A percentile compares a stretch with the other conserved stretches of the same genome.
These are phyloP conservation scores for Alternaria tenuissima DNA, from an alignment of 2,329 filamentous ascomycete genomes.

Conservation along the genomic window DNA sequence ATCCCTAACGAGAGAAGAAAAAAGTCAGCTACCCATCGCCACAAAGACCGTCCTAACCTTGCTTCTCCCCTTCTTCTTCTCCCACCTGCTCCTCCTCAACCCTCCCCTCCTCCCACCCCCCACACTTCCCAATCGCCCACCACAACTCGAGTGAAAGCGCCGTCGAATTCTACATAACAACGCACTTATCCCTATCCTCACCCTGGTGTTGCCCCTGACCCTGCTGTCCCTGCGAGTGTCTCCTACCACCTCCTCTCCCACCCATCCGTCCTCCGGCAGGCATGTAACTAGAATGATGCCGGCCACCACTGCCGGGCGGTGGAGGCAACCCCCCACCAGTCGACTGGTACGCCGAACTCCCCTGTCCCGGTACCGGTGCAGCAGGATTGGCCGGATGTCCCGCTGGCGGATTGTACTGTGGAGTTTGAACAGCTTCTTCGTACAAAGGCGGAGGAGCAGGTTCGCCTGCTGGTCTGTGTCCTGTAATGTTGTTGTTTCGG, in stretches of 20 bases:
- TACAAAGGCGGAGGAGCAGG: conserved; percentile 70
- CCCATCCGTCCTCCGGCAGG: conserved; percentile 28
- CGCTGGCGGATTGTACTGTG: conserved; percentile 63
- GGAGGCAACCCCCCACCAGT: conserved; percentile 10
- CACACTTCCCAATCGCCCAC: neutral
- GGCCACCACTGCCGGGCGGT: conserved; percentile 14
- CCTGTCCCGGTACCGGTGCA: conserved; percentile 35
- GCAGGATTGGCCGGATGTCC: conserved; percentile 55
- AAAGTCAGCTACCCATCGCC: neutral
- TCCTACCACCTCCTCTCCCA: neutral
- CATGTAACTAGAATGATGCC: neutral
- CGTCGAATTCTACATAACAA: conserved; percentile 41
- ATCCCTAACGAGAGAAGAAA: neutral
- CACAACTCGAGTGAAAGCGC: neutral
- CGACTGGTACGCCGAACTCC: conserved; percentile 36
- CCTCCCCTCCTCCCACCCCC: neutral
- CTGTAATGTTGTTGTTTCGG: conserved; percentile 46
- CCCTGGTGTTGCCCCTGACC: neutral
- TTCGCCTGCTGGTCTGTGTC: conserved; percentile 52
- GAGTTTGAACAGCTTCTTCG: conserved; percentile 67
- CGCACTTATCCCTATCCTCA: conserved; percentile 44
- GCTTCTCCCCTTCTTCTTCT: too few species aligned
- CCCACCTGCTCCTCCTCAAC: too few species aligned
- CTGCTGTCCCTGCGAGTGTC: neutral
- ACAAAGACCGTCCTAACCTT: neutral